Evolutionary conservation across 163 green algal species (phyloP).

Genomic region (Scenedesmus sp.): DNA sequence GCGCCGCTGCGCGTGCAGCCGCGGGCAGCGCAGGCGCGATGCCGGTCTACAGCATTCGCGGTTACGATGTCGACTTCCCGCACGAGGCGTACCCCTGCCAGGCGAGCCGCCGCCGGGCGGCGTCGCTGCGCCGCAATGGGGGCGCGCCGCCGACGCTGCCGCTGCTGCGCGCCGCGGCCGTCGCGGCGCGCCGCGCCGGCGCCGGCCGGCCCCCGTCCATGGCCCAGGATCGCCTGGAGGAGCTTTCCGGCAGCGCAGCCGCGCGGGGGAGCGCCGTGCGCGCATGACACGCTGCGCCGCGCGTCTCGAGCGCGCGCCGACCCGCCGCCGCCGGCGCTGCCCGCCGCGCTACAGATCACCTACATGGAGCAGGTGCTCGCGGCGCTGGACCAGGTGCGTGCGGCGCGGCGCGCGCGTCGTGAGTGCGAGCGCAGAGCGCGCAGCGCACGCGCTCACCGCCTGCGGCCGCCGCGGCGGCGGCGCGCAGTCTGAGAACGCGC

Average conservation of each 20-base stretch:
- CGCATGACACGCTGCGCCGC: too few relatives aligned
- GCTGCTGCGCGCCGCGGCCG: not conserved
- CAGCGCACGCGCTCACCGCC: not conserved
- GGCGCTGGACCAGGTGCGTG: slow-evolving; percentile 72
- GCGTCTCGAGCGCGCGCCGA: too few relatives aligned
- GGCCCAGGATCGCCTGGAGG: too few relatives aligned
- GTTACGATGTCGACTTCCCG: slow-evolving; percentile 82
- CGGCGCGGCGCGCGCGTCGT: too few relatives aligned
- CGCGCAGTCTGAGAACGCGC: slow-evolving; percentile 74
- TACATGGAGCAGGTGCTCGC: slow-evolving; percentile 83
- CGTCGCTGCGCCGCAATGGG: not conserved
- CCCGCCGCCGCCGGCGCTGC: not conserved
- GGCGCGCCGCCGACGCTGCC: too few relatives aligned
- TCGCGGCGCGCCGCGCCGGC: not conserved
- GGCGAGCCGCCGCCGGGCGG: slow-evolving; percentile 39
- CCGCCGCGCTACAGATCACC: slow-evolving; percentile 64
- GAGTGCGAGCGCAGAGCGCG: too few relatives aligned
- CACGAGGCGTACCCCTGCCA: slow-evolving; percentile 88
- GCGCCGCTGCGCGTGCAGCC: too few relatives aligned
- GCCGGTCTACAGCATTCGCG: slow-evolving; percentile 68
- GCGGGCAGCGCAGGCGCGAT: too few relatives aligned
- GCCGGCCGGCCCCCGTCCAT: too few relatives aligned
- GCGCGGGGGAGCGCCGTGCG: too few relatives aligned
- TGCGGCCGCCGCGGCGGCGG: not conserved
- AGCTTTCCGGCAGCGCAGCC: too few relatives aligned